Percentiles rank a stretch among this genome's conserved stretches.
phyloP scores from a whole-genome alignment of 768 basidiomycete species.

The Trametes meyenii region DNA sequence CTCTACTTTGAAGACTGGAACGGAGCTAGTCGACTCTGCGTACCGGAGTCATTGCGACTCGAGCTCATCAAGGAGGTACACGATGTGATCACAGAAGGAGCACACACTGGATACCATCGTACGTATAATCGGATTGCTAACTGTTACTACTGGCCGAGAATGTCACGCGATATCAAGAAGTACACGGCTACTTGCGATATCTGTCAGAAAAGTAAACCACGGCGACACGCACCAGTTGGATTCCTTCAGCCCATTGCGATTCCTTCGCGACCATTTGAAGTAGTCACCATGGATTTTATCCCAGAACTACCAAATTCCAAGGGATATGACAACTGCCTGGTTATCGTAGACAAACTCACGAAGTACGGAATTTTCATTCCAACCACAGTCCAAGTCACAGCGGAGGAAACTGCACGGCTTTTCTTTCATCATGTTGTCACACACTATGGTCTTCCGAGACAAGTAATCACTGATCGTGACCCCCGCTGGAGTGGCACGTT shows the following conservation, averaged over 20 bases:
- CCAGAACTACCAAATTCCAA: constrained; percentile 4
- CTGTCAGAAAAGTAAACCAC: constrained; percentile 14
- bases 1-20: constrained; percentile 9
- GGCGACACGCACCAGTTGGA: constrained; percentile 8
- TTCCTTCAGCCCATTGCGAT: constrained; percentile 7
- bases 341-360: constrained; percentile 19
- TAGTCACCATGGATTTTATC: constrained; percentile 8
- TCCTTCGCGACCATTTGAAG: constrained; percentile 10
- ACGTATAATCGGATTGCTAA: constrained; percentile 4
- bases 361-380: constrained; percentile 19
- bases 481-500: constrained; percentile 9
- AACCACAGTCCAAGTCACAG: background rate
- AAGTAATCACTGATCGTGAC: constrained; percentile 15
- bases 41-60: background rate
- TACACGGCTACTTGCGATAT: constrained; percentile 8
- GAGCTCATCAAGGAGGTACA: background rate
- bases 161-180: constrained; percentile 10
- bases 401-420: constrained; percentile 1
- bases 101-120: constrained; percentile 1
- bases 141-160: background rate
- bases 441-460: constrained; percentile 10
- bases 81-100: constrained; percentile 2
- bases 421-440: constrained; percentile 14
- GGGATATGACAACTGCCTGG: constrained; percentile 9
- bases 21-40: constrained; percentile 1